Percentiles rank a stretch among this genome's conserved stretches.
Evolutionary conservation across 768 basidiomycete genomes (phyloP).

Genomic region (Termitomyces sp.): DNA sequence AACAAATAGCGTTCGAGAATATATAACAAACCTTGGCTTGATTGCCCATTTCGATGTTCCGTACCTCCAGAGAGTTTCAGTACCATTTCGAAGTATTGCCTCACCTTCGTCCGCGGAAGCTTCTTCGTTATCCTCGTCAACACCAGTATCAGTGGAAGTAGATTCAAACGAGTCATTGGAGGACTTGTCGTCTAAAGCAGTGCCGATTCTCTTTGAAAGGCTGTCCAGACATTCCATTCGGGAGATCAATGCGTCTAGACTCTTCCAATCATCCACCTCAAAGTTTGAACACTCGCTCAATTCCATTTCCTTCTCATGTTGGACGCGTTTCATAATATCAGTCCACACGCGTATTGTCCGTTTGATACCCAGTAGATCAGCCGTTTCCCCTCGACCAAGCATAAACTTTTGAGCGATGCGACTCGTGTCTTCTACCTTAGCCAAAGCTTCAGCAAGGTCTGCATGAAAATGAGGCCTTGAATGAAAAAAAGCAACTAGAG

Average conservation of each 20-base stretch:
- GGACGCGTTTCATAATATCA: constrained; percentile 41
- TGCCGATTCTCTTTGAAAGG: constrained; percentile 52
- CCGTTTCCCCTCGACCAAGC: constrained; percentile 57
- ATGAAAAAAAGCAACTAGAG: constrained; percentile 69
- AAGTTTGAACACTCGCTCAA: constrained; percentile 22
- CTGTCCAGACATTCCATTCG: constrained; percentile 43
- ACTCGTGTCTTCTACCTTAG: constrained; percentile 58
- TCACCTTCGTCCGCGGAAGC: neutral
- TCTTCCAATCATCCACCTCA: constrained; percentile 42
- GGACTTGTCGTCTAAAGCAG: constrained; percentile 17
- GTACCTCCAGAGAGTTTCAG: constrained; percentile 17
- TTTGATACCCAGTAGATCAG: constrained; percentile 61
- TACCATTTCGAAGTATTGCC: neutral
- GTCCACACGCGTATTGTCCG: constrained; percentile 58
- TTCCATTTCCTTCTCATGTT: constrained; percentile 54
- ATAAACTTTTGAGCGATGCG: constrained; percentile 77
- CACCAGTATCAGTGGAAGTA: neutral
- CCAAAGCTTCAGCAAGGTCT: constrained; percentile 53
- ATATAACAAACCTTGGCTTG: constrained; percentile 50
- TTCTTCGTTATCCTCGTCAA: neutral
- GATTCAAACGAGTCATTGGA: constrained; percentile 4
- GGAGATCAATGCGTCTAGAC: constrained; percentile 45
- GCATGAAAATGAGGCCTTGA: constrained; percentile 53
- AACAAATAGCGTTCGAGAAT: neutral
- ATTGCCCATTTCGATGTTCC: constrained; percentile 49